phyloP scores from a whole-genome alignment of 345 rosid species.

The Cardiospermum halicacabum region DNA sequence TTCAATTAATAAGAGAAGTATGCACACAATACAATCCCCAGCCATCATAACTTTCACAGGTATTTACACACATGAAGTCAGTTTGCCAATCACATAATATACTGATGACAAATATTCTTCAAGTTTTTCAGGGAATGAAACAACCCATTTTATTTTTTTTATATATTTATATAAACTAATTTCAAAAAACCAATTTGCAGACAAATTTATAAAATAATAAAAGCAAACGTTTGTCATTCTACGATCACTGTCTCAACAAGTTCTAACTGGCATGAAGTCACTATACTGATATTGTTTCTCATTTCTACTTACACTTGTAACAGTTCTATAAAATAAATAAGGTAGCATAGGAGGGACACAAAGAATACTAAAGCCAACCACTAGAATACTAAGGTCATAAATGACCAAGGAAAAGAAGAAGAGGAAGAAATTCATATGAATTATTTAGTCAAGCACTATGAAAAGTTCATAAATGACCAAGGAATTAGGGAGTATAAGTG shows the following conservation, averaged over 20 bases:
- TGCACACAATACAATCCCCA: not conserved
- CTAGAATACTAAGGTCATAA: not conserved
- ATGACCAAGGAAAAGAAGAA: conserved; percentile 2
- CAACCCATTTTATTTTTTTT: too few species aligned
- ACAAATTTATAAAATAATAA: not conserved
- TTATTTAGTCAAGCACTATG: not conserved
- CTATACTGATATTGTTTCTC: not conserved
- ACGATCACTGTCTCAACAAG: not conserved
- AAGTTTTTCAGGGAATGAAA: not conserved
- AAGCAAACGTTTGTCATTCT: not conserved
- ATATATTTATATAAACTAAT: too few species aligned
- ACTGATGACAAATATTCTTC: not conserved
- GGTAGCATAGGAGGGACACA: not conserved
- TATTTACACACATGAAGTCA: not conserved
- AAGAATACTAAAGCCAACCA: not conserved
- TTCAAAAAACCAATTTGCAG: not conserved
- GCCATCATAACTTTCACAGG: not conserved
- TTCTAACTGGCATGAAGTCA: not conserved
- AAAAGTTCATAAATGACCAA: not conserved
- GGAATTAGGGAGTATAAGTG: not conserved
- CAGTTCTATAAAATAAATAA: not conserved
- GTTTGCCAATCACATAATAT: not conserved
- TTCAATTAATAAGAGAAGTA: not conserved
- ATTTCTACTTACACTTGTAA: not conserved
- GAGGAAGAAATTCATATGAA: not conserved